Base-by-base conservation (phyloP, 2,329 filamentous ascomycete genomes). In the Epichloe gansuensis region DNA sequence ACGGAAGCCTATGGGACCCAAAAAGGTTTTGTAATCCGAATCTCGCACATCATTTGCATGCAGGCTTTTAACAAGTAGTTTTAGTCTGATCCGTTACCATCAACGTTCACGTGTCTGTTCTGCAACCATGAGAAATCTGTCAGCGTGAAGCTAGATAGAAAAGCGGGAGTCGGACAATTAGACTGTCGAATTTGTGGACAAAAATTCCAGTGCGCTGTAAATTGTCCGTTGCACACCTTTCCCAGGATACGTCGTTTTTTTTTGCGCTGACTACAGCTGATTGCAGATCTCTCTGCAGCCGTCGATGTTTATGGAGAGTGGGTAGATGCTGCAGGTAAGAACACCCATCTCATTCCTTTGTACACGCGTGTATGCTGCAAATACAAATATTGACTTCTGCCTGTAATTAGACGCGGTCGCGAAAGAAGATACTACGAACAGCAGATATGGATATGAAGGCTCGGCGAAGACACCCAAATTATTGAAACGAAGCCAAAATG, bases 281-380 rank as follows among this genome's bases (percentile, higher is more conserved):
- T 53, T 13, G 37, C 46, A 95, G 89, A 94, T 68, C 82, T 97
- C 28, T 94, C 88, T 28, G 88, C 87, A 13, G 81, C 89, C 0
- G 90, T 98, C 46, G 93, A 98, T 66, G 91, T 98, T 7, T 98
- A 98, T 65, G 88, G 88, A 37, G 93, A 97, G 69, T 98, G 93
- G 93, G 88, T 98, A 57, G 93, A 98, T 71, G 93, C 93, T 58
- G 74, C 80, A 57, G 76, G 80, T 81, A 70, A 57, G 71, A 12
- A 21, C 12, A 15, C 38, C 17, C 39, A n/a, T 17, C 7, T 47
- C 11, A 13, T n/a, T 23, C 35, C 2, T 17, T 15, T 28, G 28
- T 47, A 37, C 11, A 12, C 44, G 25, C 15, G 17, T 46, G 31
- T 3, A 47, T 9, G 17, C 12, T 17, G 8, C 9, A 31, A 9